phyloP scores from a whole-genome alignment of 2,329 filamentous ascomycete species.

The Aspergillus uvarum region DNA sequence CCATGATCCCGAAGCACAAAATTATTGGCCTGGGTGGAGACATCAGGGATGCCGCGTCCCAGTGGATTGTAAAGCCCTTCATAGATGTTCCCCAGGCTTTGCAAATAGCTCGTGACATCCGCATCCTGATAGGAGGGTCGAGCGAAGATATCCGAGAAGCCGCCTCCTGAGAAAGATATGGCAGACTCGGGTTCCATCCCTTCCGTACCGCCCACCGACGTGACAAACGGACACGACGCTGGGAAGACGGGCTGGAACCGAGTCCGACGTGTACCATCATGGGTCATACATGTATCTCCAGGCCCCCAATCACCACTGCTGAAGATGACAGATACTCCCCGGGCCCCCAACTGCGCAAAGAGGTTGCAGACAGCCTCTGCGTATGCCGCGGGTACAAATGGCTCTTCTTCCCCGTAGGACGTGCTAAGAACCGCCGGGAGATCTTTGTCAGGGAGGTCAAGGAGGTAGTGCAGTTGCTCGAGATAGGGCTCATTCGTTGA shows the following conservation, averaged over 20 bases:
- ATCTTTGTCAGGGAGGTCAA: conserved; percentile 53
- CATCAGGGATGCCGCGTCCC: conserved; percentile 63
- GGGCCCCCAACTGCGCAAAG: conserved; percentile 63
- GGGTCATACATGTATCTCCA: conserved; percentile 55
- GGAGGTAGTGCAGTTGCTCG: conserved; percentile 61
- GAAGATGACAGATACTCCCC: conserved; percentile 67
- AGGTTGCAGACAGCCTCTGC: conserved; percentile 61
- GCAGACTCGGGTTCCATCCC: conserved; percentile 54
- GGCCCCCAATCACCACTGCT: conserved; percentile 64
- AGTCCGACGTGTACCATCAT: conserved; percentile 55
- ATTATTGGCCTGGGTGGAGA: conserved; percentile 56
- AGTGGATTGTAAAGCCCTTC: conserved; percentile 49
- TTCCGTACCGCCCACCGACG: conserved; percentile 60
- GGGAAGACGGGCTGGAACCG: conserved; percentile 58
- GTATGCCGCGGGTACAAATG: conserved; percentile 59
- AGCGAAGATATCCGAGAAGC: conserved; percentile 53
- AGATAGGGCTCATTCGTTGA: conserved; percentile 67
- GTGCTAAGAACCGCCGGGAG: conserved; percentile 65
- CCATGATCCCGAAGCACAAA: conserved; percentile 45
- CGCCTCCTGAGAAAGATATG: conserved; percentile 52
- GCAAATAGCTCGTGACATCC: conserved; percentile 47
- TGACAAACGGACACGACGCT: conserved; percentile 62
- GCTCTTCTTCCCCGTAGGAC: conserved; percentile 71
- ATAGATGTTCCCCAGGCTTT: conserved; percentile 42
- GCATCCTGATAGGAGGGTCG: conserved; percentile 49